Conservation (phyloP, 441 rosid genomes). For the Jatropha multifida region DNA sequence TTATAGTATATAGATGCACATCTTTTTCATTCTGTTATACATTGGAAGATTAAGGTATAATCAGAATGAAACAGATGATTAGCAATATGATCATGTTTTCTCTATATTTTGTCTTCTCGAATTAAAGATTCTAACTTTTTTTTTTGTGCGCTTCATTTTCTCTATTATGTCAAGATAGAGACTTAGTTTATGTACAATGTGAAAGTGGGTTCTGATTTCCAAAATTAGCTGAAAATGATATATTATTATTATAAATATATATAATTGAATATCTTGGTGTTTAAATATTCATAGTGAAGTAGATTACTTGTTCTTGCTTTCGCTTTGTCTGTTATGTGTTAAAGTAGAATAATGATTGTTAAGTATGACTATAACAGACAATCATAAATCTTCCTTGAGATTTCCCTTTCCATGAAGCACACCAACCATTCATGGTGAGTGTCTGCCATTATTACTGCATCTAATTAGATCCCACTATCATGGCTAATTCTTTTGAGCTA, state of each 20-base stretch:
- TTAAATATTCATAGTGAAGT: background rate
- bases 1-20: constrained; percentile 11
- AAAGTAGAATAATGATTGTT: constrained; percentile 34
- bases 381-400: constrained; percentile 29
- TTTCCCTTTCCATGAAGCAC: constrained; percentile 32
- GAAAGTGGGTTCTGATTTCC: constrained; percentile 28
- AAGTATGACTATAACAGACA: constrained; percentile 29
- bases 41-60: constrained; percentile 8
- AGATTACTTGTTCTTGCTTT: constrained; percentile 20
- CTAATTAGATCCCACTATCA: constrained; percentile 28
- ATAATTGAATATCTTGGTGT: background rate
- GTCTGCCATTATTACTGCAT: constrained; percentile 42
- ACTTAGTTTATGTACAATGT: constrained; percentile 25
- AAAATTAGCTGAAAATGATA: constrained; percentile 8
- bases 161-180: constrained; percentile 16
- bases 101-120: constrained; percentile 27
- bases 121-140: constrained; percentile 26
- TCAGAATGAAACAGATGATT: constrained; percentile 29
- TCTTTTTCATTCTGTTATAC: constrained; percentile 26
- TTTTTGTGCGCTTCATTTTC: background rate
- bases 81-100: background rate
- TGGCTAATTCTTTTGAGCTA: constrained; percentile 19
- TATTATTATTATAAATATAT: background rate
- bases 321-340: constrained; percentile 17
- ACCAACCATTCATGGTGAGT: constrained; percentile 38